phyloP scores from a whole-genome alignment of 345 rosid genomes.

The Boechera stricta region DNA sequence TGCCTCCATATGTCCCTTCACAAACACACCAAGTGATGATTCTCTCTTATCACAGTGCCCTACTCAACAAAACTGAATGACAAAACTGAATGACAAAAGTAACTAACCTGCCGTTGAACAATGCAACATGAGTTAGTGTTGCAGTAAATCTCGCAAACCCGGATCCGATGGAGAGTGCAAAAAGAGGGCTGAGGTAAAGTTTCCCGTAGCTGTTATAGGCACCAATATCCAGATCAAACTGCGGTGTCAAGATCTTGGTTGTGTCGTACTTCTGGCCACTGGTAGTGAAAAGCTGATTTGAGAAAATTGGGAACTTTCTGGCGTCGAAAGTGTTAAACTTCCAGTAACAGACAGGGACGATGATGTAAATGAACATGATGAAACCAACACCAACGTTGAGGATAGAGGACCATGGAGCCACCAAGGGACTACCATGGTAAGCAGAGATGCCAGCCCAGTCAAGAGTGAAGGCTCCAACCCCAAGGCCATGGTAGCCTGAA shows the following conservation, averaged over 20 bases:
- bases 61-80: constrained; percentile 4
- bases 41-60: not conserved
- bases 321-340: constrained; percentile 87
- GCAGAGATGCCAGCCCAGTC: constrained; percentile 99
- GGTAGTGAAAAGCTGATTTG: constrained; percentile 80
- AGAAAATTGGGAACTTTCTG: constrained; percentile 85
- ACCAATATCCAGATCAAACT: constrained; percentile 62
- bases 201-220: constrained; percentile 83
- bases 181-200: constrained; percentile 95
- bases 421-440: constrained; percentile 96
- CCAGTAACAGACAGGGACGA: constrained; percentile 96
- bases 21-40: constrained; percentile 33
- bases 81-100: constrained; percentile 11
- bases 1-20: constrained; percentile 83
- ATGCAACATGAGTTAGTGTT: constrained; percentile 92
- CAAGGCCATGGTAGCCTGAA: constrained; percentile 96
- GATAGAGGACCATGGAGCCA: constrained; percentile 90
- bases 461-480: constrained; percentile 88
- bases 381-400: constrained; percentile 90
- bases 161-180: constrained; percentile 97
- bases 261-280: constrained; percentile 85
- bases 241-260: constrained; percentile 72
- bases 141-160: constrained; percentile 97
- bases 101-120: constrained; percentile 88
- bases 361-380: constrained; percentile 89